Percentiles rank a stretch among this genome's conserved stretches.
Conservation (phyloP, 176 grass and related monocot species). For the Aechmea fasciata region DNA sequence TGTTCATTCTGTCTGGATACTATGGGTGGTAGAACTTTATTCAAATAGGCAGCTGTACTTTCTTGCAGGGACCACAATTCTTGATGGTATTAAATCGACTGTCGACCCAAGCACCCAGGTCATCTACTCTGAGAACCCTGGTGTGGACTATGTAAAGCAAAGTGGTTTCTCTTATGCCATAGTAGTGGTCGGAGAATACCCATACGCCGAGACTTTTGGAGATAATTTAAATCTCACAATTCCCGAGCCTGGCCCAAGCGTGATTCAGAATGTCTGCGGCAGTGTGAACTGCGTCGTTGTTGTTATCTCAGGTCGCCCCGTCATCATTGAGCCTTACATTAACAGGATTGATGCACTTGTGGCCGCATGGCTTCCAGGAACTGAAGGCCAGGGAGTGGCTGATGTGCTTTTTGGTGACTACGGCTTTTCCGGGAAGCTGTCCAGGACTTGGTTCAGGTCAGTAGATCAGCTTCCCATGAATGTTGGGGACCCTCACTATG, state of each 20-base stretch:
- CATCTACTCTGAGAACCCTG: constrained; percentile 2
- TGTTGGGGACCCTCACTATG: constrained; percentile 17
- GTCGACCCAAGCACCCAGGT: not conserved
- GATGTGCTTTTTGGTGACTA: constrained; percentile 34
- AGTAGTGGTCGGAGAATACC: constrained; percentile 29
- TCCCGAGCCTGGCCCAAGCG: constrained; percentile 12
- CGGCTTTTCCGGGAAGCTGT: constrained; percentile 25
- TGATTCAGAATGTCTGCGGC: constrained; percentile 12
- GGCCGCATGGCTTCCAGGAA: constrained; percentile 38
- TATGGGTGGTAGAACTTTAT: not conserved
- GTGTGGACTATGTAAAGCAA: not conserved
- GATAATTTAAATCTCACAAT: constrained; percentile 25
- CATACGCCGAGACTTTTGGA: constrained; percentile 23
- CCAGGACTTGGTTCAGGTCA: constrained; percentile 35
- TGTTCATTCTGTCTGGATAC: not conserved
- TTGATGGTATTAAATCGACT: not conserved
- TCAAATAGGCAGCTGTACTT: not conserved
- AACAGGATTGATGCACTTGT: constrained; percentile 27
- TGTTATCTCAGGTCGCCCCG: constrained; percentile 25
- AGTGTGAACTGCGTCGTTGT: constrained; percentile 12
- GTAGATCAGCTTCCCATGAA: constrained; percentile 25
- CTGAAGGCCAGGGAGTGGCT: constrained; percentile 26
- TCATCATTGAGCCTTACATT: constrained; percentile 23
- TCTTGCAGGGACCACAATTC: constrained; percentile 9
- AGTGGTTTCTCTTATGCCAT: constrained; percentile 5